Conservation (phyloP, 805 yeast genomes). For the Candida fluviatilis region DNA sequence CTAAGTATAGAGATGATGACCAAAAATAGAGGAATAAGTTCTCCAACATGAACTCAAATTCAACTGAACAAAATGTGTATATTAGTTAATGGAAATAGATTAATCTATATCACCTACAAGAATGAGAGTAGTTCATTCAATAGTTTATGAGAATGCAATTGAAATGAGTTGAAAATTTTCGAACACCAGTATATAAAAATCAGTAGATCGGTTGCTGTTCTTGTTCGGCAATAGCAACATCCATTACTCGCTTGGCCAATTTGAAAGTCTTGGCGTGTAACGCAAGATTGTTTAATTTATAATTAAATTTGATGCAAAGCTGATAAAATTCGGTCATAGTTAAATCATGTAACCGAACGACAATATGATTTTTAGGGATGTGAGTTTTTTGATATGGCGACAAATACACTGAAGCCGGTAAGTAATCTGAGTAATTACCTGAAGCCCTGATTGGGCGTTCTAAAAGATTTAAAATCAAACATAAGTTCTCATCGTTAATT, state of each 20-base stretch:
- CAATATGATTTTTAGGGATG: slow-evolving; percentile 31
- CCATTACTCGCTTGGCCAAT: slow-evolving; percentile 70
- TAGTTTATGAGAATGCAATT: neutral
- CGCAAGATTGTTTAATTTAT: slow-evolving; percentile 58
- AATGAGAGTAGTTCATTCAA: no score
- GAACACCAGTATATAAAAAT: no score
- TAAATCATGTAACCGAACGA: slow-evolving; percentile 58
- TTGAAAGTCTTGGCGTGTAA: slow-evolving; percentile 60
- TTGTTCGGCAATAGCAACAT: slow-evolving; percentile 51
- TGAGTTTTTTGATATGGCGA: slow-evolving; percentile 13
- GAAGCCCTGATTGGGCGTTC: slow-evolving; percentile 53
- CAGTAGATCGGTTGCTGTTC: slow-evolving; percentile 7
- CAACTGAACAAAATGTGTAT: slow-evolving; percentile 1
- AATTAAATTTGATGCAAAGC: slow-evolving; percentile 60
- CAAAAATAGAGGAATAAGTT: no score
- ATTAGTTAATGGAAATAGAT: neutral
- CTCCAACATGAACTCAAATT: no score
- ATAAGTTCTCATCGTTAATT: slow-evolving; percentile 48
- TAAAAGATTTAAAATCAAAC: slow-evolving; percentile 55
- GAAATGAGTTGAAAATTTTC: no score
- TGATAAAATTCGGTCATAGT: slow-evolving; percentile 61
- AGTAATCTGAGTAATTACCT: slow-evolving; percentile 30
- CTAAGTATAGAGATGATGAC: slow-evolving; percentile 8
- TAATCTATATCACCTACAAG: neutral
- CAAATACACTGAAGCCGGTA: slow-evolving; percentile 46